These are phyloP conservation scores for Cryphonectria naterciae DNA, from an alignment of 2,329 filamentous ascomycete species.

Conservation along the genomic window DNA sequence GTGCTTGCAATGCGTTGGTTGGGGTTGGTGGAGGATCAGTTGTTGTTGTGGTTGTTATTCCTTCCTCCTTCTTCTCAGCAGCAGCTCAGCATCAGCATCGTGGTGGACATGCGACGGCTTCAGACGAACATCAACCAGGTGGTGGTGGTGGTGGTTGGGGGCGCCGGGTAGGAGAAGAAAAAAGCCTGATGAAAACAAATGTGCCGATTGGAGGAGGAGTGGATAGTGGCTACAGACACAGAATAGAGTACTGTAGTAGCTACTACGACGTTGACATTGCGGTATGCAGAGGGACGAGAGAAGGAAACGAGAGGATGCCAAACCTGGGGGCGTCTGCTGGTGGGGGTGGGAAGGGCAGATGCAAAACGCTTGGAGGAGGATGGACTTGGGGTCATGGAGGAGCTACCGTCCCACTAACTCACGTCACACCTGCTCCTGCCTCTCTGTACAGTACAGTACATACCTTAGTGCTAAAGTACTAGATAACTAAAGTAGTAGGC, in stretches of 20 bases:
- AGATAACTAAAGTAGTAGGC: constrained; percentile 8
- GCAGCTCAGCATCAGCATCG: not conserved
- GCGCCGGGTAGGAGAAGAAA: not conserved
- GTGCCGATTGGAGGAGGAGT: constrained; percentile 13
- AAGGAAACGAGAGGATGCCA: constrained; percentile 1
- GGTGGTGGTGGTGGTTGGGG: not conserved
- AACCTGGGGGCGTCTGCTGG: not conserved
- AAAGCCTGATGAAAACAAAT: not conserved
- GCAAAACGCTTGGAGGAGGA: constrained; percentile 1
- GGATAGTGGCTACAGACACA: not conserved
- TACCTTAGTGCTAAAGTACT: not conserved
- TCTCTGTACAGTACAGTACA: not conserved
- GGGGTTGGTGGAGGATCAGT: not conserved
- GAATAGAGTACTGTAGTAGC: not conserved
- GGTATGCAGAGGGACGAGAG: not conserved
- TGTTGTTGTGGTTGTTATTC: not conserved
- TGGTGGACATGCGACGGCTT: constrained; percentile 1
- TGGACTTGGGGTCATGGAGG: constrained; percentile 1
- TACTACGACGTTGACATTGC: not conserved
- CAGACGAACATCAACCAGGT: not conserved
- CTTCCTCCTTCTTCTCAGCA: not conserved
- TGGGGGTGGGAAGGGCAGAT: not conserved
- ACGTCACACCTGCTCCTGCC: not conserved
- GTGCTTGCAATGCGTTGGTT: not conserved
- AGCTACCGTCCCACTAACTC: not conserved